Evolutionary conservation across 768 basidiomycete species (phyloP), one percentile per base, ranked within the genome.

Genomic region (Boletus rubroflammeus): DNA sequence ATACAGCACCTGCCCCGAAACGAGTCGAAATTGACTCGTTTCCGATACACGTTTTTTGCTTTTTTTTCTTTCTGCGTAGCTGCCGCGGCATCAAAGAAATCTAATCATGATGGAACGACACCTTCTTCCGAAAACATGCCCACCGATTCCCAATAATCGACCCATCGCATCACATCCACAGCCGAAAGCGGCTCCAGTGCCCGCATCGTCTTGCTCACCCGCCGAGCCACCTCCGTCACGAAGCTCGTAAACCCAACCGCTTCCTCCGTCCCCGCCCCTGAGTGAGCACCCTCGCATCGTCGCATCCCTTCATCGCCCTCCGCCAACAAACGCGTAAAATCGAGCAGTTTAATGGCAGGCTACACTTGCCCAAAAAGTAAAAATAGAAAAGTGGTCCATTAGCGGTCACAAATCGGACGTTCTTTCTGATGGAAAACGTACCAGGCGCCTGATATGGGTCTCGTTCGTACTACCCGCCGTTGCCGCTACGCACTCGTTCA

Each of bases 101-200:
- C 21, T 47, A 1, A 26, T 13, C 25, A 6, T 7, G 21, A n/a
- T 38, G 0, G 8, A 15, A 56, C 21, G 21, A 15, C 26, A 19
- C 23, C 36, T 32, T 25, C 45, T 28, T 47, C 46, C 32, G 38
- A 34, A 21, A 71, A 62, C 54, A 71, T 64, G 19, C 65, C 66
- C 11, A 50, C 53, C 15, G 54, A 61, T 36, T 54, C 67, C 76
- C 76, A 77, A 51, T 77, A 77, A 10, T 63, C 64, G 3, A 78
- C 63, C 74, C 75, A 78, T n/a, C 50, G 51, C 3, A 34, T 47
- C 13, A 53, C 74, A 42, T 75, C 69, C 0, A 47, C 52, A 1
- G 54, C 52, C 9, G 57, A 65, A 6, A 77, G 51, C 5, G 64
- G 56, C 25, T 59, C 55, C 3, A 75, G 55, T 1, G 44, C 46